phyloP scores from a whole-genome alignment of 768 basidiomycete genomes.

The Ramaria rubella region DNA sequence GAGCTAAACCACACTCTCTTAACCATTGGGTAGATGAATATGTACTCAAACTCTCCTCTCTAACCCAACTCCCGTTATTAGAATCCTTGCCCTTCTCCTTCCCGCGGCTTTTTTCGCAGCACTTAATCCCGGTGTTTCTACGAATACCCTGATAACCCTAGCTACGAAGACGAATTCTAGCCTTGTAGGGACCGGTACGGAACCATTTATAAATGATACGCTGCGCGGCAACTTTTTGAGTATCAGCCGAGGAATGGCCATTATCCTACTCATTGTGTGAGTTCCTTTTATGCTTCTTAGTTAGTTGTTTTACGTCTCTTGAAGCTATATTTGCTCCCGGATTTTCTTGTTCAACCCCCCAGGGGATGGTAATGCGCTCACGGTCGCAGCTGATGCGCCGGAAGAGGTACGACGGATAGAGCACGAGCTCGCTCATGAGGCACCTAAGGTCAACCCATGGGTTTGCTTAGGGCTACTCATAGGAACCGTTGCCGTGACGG shows the following conservation, averaged over 20 bases:
- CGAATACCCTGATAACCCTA: slow-evolving; percentile 13
- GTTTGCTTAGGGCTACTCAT: slow-evolving; percentile 49
- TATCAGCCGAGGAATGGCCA: slow-evolving; percentile 60
- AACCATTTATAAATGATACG: slow-evolving; percentile 34
- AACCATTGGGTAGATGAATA: slow-evolving; percentile 49
- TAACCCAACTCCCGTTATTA: slow-evolving; percentile 18
- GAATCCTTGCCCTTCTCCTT: slow-evolving; percentile 55
- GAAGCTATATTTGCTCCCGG: slow-evolving; percentile 59
- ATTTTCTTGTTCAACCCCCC: slow-evolving; percentile 69
- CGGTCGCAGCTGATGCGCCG: slow-evolving; percentile 36
- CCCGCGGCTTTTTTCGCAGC: slow-evolving; percentile 67
- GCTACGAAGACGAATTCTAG: slow-evolving; percentile 15
- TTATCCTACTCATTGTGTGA: slow-evolving; percentile 57
- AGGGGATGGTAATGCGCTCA: slow-evolving; percentile 44
- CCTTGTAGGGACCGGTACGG: slow-evolving; percentile 15
- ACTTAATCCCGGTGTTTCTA: slow-evolving; percentile 31
- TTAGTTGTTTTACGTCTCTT: background rate
- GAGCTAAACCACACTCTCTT: slow-evolving; percentile 66
- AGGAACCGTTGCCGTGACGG: slow-evolving; percentile 54
- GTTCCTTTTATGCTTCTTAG: slow-evolving; percentile 16
- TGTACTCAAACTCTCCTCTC: background rate
- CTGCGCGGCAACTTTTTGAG: slow-evolving; percentile 43
- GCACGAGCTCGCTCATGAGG: slow-evolving; percentile 35
- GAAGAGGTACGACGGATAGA: slow-evolving; percentile 28
- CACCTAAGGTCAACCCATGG: slow-evolving; percentile 59